phyloP scores from a whole-genome alignment of 2,329 filamentous ascomycete genomes.

The Pezicula rhizophila region DNA sequence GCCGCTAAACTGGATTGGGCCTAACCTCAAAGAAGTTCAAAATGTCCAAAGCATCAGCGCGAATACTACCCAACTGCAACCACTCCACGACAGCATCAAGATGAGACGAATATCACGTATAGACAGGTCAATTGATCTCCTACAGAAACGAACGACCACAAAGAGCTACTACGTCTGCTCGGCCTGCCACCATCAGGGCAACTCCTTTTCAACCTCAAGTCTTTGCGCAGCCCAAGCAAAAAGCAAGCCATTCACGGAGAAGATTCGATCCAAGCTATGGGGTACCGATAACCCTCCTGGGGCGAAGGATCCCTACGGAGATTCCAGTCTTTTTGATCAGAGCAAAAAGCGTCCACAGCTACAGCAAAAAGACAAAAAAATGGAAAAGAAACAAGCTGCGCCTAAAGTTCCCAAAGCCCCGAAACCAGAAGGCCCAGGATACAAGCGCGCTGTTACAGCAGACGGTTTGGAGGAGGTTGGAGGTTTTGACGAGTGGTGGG shows the following conservation, averaged over 20 bases:
- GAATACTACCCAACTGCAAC: not conserved
- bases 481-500: slow-evolving; percentile 35
- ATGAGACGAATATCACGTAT: slow-evolving; percentile 28
- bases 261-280: slow-evolving; percentile 41
- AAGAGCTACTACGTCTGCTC: slow-evolving; percentile 17
- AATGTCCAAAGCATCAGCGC: slow-evolving; percentile 1
- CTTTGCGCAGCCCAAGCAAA: slow-evolving; percentile 12
- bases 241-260: slow-evolving; percentile 32
- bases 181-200: slow-evolving; percentile 19
- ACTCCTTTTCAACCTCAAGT: slow-evolving; percentile 24
- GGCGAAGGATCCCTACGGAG: slow-evolving; percentile 40
- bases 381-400: slow-evolving; percentile 12
- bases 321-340: slow-evolving; percentile 23
- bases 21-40: not conserved
- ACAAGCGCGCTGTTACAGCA: slow-evolving; percentile 42
- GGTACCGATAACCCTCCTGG: slow-evolving; percentile 43
- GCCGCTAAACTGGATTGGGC: not conserved
- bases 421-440: slow-evolving; percentile 22
- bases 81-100: slow-evolving; percentile 7
- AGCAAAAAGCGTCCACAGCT: slow-evolving; percentile 10
- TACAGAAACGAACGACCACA: slow-evolving; percentile 10
- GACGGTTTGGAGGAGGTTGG: slow-evolving; percentile 50
- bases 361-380: slow-evolving; percentile 2
- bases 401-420: slow-evolving; percentile 6
- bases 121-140: slow-evolving; percentile 23